Conservation (phyloP, 139 green algal species). For the Yamagishiella unicocca region DNA sequence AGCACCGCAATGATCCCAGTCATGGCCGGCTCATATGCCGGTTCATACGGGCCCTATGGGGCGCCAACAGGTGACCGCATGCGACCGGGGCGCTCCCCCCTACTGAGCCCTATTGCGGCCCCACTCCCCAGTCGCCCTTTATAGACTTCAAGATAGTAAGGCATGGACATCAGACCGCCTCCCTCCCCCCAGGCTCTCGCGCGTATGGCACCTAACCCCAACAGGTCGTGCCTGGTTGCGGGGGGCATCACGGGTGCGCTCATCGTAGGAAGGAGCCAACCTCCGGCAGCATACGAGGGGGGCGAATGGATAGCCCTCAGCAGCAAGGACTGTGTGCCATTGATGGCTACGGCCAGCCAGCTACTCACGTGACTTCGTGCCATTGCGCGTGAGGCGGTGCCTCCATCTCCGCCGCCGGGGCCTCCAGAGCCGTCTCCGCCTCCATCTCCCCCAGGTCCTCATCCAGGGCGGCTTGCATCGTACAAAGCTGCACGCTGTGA, state of each 20-base stretch:
- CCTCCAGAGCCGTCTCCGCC: background rate
- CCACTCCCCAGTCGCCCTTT: background rate
- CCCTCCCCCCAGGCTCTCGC: too few species aligned
- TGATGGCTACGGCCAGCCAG: too few species aligned
- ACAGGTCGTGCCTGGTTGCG: too few species aligned
- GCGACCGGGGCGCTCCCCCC: background rate
- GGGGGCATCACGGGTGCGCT: too few species aligned
- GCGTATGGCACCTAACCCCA: too few species aligned
- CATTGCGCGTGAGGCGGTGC: background rate
- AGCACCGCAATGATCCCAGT: too few species aligned
- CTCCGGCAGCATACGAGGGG: too few species aligned
- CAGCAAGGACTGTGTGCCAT: too few species aligned
- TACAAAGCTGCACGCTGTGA: background rate
- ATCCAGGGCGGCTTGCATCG: background rate
- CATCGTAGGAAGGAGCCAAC: background rate
- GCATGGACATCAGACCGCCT: too few species aligned
- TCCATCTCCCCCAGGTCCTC: background rate
- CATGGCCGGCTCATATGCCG: too few species aligned
- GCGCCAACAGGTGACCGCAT: background rate
- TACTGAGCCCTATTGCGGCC: background rate
- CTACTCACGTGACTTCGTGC: conserved; percentile 9
- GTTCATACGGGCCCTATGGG: too few species aligned
- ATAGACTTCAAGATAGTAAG: background rate
- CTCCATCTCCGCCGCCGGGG: background rate
- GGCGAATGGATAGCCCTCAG: too few species aligned